Evolutionary conservation across 1,284 basidiomycete genomes (phyloP).

Genomic region (Microbotryum saponariae): DNA sequence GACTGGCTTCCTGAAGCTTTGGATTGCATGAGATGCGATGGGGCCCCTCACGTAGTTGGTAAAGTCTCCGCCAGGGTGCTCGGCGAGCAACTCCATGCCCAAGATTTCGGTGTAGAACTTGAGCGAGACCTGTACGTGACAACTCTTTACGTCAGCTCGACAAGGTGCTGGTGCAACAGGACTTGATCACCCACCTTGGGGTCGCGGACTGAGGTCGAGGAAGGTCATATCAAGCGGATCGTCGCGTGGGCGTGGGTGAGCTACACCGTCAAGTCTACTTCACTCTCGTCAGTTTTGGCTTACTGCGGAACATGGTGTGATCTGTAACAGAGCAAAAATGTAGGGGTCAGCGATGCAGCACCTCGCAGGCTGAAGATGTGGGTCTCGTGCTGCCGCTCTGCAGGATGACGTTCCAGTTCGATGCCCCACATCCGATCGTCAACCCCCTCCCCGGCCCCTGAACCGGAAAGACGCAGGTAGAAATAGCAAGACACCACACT

Average conservation of each 20-base stretch:
- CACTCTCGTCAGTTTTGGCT: conserved; percentile 43
- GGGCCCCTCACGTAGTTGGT: conserved; percentile 39
- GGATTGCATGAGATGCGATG: background rate
- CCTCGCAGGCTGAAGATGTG: no score
- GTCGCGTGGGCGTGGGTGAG: no score
- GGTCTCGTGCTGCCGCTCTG: no score
- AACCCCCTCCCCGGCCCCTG: no score
- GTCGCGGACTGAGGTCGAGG: background rate
- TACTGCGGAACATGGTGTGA: conserved; percentile 83
- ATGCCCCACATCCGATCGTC: no score
- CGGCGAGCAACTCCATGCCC: conserved; percentile 35
- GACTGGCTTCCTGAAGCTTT: conserved; percentile 4
- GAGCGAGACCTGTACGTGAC: conserved; percentile 12
- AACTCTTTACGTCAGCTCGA: conserved; percentile 35
- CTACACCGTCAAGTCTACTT: no score
- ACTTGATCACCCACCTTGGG: conserved; percentile 45
- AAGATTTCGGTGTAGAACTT: conserved; percentile 12
- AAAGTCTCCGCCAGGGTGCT: conserved; percentile 41
- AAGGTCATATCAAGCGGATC: no score
- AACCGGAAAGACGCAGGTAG: no score
- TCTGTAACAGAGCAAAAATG: conserved; percentile 37
- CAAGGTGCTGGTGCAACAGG: conserved; percentile 50
- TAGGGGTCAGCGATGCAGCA: no score
- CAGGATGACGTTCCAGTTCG: no score
- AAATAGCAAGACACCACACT: no score